Evolutionary conservation across 805 yeast species (phyloP).

Genomic region (Ogataea henricii): DNA sequence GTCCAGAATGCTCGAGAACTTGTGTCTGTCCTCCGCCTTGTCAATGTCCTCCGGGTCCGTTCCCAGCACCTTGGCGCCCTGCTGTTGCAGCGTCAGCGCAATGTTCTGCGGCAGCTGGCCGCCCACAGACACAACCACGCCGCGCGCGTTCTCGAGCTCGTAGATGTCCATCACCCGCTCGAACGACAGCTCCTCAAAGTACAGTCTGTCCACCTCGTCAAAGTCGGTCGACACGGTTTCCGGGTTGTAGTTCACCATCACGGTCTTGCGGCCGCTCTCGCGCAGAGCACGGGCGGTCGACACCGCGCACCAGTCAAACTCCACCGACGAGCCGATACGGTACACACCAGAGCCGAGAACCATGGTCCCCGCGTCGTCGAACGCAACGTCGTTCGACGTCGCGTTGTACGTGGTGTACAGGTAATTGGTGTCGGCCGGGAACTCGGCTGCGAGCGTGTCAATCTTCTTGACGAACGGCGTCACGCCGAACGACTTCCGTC

Average conservation of each 20-base stretch:
- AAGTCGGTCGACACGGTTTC: constrained; percentile 98
- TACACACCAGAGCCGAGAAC: constrained; percentile 99
- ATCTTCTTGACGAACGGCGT: constrained; percentile 94
- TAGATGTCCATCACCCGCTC: constrained; percentile 98
- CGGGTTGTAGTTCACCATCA: constrained; percentile 97
- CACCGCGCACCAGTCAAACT: constrained; percentile 99
- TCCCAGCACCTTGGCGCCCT: constrained; percentile 89
- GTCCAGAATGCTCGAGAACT: constrained; percentile 91
- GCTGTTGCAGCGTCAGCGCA: constrained; percentile 77
- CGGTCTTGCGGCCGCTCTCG: constrained; percentile 81
- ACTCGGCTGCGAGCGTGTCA: constrained; percentile 97
- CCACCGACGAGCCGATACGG: constrained; percentile 97
- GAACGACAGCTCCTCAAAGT: constrained; percentile 91
- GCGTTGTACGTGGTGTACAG: constrained; percentile 96
- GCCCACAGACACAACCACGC: constrained; percentile 95
- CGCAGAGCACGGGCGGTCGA: constrained; percentile 93
- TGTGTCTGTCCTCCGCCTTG: constrained; percentile 97
- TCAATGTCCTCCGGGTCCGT: constrained; percentile 94
- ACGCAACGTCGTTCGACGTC: constrained; percentile 75
- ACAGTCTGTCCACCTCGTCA: constrained; percentile 96
- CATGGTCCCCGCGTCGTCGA: constrained; percentile 88
- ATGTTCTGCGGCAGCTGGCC: constrained; percentile 98
- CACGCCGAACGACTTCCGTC: constrained; percentile 78
- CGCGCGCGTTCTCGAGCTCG: constrained; percentile 85
- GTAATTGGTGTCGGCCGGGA: constrained; percentile 96